A percentile compares a stretch with the other conserved stretches of the same genome.
Evolutionary conservation across 768 basidiomycete species (phyloP).

Genomic region (Suillus subalutaceus): DNA sequence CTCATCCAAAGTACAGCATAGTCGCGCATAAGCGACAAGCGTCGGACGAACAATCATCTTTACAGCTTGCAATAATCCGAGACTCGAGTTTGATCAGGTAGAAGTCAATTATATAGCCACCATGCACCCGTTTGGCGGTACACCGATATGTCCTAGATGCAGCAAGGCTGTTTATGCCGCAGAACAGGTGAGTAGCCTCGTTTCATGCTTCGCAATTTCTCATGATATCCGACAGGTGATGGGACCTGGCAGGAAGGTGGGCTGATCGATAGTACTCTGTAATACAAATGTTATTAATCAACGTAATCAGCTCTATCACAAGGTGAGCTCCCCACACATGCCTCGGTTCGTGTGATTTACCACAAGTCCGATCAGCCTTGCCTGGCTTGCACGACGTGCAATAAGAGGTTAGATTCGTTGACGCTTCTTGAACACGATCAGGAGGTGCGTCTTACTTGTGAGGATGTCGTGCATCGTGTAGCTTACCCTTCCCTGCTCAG

Average conservation of each 20-base stretch:
- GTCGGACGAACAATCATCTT: background rate
- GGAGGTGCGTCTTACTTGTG: constrained; percentile 53
- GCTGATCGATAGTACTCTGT: constrained; percentile 21
- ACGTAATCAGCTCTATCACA: constrained; percentile 71
- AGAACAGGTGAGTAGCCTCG: constrained; percentile 63
- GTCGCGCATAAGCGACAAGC: background rate
- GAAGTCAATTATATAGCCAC: constrained; percentile 9
- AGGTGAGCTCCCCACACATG: constrained; percentile 43
- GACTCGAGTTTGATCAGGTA: background rate
- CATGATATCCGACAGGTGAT: constrained; percentile 53
- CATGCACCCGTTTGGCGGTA: constrained; percentile 77
- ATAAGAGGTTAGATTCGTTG: constrained; percentile 76
- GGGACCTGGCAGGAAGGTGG: constrained; percentile 87
- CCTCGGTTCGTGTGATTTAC: constrained; percentile 11
- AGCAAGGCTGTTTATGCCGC: constrained; percentile 82
- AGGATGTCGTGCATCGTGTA: constrained; percentile 6
- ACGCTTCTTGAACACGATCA: constrained; percentile 83
- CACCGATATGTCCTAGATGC: constrained; percentile 75
- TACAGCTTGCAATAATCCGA: constrained; percentile 4
- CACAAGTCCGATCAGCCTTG: constrained; percentile 57
- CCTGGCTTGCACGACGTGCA: constrained; percentile 75
- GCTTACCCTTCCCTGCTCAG: constrained; percentile 23
- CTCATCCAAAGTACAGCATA: background rate
- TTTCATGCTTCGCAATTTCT: constrained; percentile 3
- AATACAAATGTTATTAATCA: constrained; percentile 5